A percentile compares a stretch with the other conserved stretches of the same genome.
These are phyloP conservation scores for Eleusine coracana DNA, from an alignment of 176 grass and related monocot genomes.

Conservation along the genomic window DNA sequence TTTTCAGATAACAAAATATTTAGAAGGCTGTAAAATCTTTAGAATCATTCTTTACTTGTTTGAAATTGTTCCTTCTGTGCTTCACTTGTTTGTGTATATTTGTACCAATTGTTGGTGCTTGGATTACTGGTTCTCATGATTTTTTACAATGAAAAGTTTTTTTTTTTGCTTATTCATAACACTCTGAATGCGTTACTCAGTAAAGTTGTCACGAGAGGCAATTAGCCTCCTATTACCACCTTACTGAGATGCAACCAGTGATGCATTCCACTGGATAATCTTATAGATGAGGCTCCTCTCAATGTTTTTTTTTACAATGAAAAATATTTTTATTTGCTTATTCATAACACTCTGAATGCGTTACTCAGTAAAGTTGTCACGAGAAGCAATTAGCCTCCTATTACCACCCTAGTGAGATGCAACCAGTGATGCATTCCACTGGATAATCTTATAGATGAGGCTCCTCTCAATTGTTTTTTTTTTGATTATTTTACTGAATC, in stretches of 20 bases:
- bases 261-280: not conserved
- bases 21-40: not conserved
- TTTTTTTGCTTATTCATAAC: not conserved
- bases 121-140: not conserved
- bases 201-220: not conserved
- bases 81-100: not conserved
- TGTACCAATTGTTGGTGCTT: not conserved
- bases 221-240: not conserved
- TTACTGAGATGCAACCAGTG: not conserved
- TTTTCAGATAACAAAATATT: not conserved
- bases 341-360: not conserved
- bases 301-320: not conserved
- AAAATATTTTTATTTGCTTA: too few species aligned
- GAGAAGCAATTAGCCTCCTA: not conserved
- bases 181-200: not conserved
- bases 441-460: not conserved
- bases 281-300: not conserved
- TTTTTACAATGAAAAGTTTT: not conserved
- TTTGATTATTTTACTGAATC: slow-evolving; percentile 14
- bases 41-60: not conserved
- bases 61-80: not conserved
- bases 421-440: slow-evolving; percentile 5
- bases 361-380: not conserved
- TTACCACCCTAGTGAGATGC: not conserved
- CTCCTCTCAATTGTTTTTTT: not conserved